phyloP scores from a whole-genome alignment of 768 basidiomycete species.

The Holtermannia corniformis region DNA sequence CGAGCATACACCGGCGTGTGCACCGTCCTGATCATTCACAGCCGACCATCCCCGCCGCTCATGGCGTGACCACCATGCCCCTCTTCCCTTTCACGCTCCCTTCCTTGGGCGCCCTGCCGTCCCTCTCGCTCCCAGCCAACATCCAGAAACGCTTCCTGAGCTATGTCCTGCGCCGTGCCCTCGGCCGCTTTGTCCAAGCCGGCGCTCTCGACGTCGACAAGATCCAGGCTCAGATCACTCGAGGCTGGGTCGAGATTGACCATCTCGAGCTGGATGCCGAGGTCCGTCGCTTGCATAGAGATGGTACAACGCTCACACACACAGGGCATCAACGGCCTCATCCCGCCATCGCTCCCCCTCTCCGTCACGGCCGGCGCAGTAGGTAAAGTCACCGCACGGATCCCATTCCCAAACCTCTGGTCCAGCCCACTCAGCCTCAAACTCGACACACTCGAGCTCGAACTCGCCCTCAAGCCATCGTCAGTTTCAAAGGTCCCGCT shows the following conservation, averaged over 20 bases:
- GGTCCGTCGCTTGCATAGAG: constrained; percentile 45
- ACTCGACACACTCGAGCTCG: constrained; percentile 30
- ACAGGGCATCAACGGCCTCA: constrained; percentile 68
- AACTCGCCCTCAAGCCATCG: constrained; percentile 10
- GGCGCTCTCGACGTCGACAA: constrained; percentile 78
- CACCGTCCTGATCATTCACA: no score
- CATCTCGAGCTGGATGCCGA: constrained; percentile 68
- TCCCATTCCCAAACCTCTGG: constrained; percentile 48
- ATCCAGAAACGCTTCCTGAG: constrained; percentile 85
- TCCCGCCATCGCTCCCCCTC: constrained; percentile 55
- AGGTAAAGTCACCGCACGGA: constrained; percentile 61
- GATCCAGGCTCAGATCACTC: constrained; percentile 87
- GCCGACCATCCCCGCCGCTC: no score
- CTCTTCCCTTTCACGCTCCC: no score
- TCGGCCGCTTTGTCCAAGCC: constrained; percentile 78
- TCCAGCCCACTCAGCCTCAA: constrained; percentile 29
- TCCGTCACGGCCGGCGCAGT: constrained; percentile 61
- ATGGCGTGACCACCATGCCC: no score
- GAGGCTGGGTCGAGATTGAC: constrained; percentile 75
- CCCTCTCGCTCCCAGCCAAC: constrained; percentile 43
- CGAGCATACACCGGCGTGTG: no score
- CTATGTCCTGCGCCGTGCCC: constrained; percentile 68
- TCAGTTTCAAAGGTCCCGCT: constrained; percentile 9
- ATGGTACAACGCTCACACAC: neutral
- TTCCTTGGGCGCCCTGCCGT: constrained; percentile 36